A percentile compares a stretch with the other conserved stretches of the same genome.
Conservation (phyloP, 2,329 filamentous ascomycete species). For the Aureobasidium sp. region DNA sequence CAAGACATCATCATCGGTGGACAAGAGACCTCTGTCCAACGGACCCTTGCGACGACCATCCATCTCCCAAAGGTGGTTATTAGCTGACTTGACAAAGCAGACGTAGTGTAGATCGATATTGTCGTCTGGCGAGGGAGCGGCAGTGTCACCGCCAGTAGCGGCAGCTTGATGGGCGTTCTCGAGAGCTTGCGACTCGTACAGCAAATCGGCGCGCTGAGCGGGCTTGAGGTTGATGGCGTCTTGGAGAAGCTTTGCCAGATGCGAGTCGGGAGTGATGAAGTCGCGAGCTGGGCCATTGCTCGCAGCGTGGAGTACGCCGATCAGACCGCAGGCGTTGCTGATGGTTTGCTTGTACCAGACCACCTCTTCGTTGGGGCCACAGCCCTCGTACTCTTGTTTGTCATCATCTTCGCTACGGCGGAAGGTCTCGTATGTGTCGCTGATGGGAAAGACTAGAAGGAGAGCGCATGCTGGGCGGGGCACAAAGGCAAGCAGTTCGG, state of each 20-base stretch:
- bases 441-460: conserved; percentile 86
- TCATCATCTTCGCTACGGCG: conserved; percentile 64
- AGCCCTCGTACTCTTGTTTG: conserved; percentile 55
- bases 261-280: conserved; percentile 50
- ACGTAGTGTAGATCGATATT: conserved; percentile 93
- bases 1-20: conserved; percentile 40
- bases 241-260: conserved; percentile 57
- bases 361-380: conserved; percentile 64
- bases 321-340: conserved; percentile 83
- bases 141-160: conserved; percentile 68
- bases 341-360: conserved; percentile 96
- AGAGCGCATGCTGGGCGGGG: conserved; percentile 82
- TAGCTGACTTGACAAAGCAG: conserved; percentile 73
- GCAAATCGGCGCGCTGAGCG: conserved; percentile 56
- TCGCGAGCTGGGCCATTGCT: conserved; percentile 64
- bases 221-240: conserved; percentile 64
- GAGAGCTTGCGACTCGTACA: conserved; percentile 69
- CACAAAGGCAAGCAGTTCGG: conserved; percentile 74
- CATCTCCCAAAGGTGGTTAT: conserved; percentile 65
- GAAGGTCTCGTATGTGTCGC: conserved; percentile 66
- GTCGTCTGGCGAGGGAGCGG: conserved; percentile 68
- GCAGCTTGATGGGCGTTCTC: conserved; percentile 72
- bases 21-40: conserved; percentile 49
- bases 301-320: conserved; percentile 76
- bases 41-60: conserved; percentile 69